Base-by-base conservation (phyloP, 2,329 filamentous ascomycete species). In the Microsporum audouinii region DNA sequence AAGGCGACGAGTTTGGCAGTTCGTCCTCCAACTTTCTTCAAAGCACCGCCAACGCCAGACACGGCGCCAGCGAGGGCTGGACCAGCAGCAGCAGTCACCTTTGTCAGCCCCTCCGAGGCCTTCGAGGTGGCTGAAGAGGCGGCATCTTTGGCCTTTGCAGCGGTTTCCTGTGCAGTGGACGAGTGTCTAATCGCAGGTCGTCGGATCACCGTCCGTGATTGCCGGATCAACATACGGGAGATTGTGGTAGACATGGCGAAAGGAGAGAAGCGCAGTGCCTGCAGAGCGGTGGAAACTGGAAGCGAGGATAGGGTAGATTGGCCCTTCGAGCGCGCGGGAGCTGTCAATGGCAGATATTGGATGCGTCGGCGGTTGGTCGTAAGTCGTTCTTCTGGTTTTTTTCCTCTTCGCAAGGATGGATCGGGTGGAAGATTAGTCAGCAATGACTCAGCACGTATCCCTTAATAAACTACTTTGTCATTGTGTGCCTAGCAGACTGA, bases 71-170 rank as follows among this genome's bases (percentile, higher is more conserved):
- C 81, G 69, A 95, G 80, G 64, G 86, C 88, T 64, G 88, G 86
- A 61, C 89, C 89, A 68, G 91, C 91, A 60, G 89, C 85, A 69
- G 88, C 86, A 66, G 87, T 81, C 70, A 94, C 91, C 72, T 86
- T 85, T 69, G 88, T 89, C 60, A 96, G 84, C 66, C 91, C 90
- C 78, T 95, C 82, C 66, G 86, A 82, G 62, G 90, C 91, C 82
- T 90, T 90, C 55, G 73, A 71, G 51, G 75, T 72, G 45, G 74
- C 75, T 34, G 51, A 17, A 23, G 33, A n/a, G n/a, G 51, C 51
- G 60, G 72, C 66, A 64, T 79, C 75, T 67, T 76, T 72, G 55
- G 76, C 74, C 71, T 78, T 79, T 59, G 71, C 70, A 61, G 76
- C 76, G 58, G 75, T 72, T 65, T 78, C 75, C 45, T 75, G 71